A percentile compares a stretch with the other conserved stretches of the same genome.
phyloP scores from a whole-genome alignment of 2,329 filamentous ascomycete genomes.

The Thyridium curvatum region DNA sequence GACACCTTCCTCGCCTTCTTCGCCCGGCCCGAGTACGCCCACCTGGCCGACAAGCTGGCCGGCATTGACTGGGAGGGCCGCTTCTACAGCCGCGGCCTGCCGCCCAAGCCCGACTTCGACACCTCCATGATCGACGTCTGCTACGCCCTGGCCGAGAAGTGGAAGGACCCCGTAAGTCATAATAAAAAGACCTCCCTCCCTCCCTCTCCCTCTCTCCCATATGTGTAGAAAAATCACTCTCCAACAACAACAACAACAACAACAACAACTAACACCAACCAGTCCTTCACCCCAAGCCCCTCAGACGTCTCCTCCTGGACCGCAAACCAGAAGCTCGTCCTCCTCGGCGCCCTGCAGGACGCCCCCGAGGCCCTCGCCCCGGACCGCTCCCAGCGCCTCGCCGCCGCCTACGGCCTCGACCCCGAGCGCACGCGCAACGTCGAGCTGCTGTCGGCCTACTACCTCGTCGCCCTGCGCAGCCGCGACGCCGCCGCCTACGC shows the following conservation, averaged over 20 bases:
- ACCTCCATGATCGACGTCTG: slow-evolving; percentile 81
- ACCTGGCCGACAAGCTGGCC: slow-evolving; percentile 57
- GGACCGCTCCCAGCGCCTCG: slow-evolving; percentile 65
- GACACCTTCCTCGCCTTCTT: slow-evolving; percentile 84
- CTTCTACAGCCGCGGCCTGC: slow-evolving; percentile 80
- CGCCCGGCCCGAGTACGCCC: slow-evolving; percentile 53
- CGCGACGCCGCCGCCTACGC: slow-evolving; percentile 63
- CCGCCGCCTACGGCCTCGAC: slow-evolving; percentile 65
- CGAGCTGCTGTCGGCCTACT: slow-evolving; percentile 77
- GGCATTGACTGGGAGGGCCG: slow-evolving; percentile 83
- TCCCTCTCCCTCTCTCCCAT: neutral
- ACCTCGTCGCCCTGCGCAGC: slow-evolving; percentile 70
- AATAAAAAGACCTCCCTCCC: slow-evolving; percentile 18
- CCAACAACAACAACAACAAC: neutral
- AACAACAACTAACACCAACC: slow-evolving; percentile 8
- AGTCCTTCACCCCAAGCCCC: slow-evolving; percentile 56
- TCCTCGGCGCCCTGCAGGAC: slow-evolving; percentile 73
- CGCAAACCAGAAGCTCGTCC: slow-evolving; percentile 86
- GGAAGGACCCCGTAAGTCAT: slow-evolving; percentile 54
- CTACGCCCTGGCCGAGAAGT: slow-evolving; percentile 75
- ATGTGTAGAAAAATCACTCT: neutral
- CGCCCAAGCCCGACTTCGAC: slow-evolving; percentile 86
- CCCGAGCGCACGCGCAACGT: slow-evolving; percentile 65
- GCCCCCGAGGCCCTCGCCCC: slow-evolving; percentile 58
- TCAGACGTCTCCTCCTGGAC: slow-evolving; percentile 69